These are phyloP conservation scores for Ophiobolus disseminans DNA, from an alignment of 2,329 filamentous ascomycete species.

Conservation along the genomic window DNA sequence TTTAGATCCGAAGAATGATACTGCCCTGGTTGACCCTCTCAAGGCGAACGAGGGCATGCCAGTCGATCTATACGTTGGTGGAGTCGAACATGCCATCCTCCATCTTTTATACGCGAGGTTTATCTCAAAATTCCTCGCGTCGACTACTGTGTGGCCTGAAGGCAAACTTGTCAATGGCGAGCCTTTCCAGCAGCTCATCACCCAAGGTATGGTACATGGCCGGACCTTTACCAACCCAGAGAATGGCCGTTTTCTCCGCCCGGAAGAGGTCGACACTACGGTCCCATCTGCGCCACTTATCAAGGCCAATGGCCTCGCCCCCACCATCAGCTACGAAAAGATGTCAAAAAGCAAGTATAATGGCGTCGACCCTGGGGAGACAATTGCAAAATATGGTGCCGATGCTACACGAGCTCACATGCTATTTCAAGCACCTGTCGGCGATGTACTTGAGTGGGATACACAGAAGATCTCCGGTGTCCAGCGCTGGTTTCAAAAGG, in stretches of 20 bases:
- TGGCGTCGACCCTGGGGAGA: constrained; percentile 79
- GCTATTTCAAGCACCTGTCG: constrained; percentile 85
- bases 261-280: constrained; percentile 73
- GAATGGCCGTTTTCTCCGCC: constrained; percentile 78
- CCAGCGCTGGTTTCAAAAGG: constrained; percentile 76
- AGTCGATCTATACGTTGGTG: constrained; percentile 88
- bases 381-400: constrained; percentile 77
- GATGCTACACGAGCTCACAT: constrained; percentile 87
- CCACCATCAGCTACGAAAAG: constrained; percentile 78
- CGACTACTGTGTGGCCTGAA: constrained; percentile 56
- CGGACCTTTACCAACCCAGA: constrained; percentile 79
- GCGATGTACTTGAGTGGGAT: constrained; percentile 87
- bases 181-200: constrained; percentile 82
- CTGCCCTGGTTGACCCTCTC: constrained; percentile 67
- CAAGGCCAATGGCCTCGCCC: constrained; percentile 64
- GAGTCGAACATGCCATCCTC: constrained; percentile 88
- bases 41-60: constrained; percentile 67
- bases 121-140: constrained; percentile 83
- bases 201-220: constrained; percentile 93
- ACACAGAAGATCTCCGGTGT: constrained; percentile 81
- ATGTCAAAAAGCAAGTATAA: constrained; percentile 98
- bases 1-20: constrained; percentile 70
- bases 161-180: constrained; percentile 60
- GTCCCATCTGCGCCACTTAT: constrained; percentile 66
- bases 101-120: constrained; percentile 90